These are phyloP conservation scores for Acanthamoeba triangularis DNA, from an alignment of 208 protist species.

Conservation along the genomic window DNA sequence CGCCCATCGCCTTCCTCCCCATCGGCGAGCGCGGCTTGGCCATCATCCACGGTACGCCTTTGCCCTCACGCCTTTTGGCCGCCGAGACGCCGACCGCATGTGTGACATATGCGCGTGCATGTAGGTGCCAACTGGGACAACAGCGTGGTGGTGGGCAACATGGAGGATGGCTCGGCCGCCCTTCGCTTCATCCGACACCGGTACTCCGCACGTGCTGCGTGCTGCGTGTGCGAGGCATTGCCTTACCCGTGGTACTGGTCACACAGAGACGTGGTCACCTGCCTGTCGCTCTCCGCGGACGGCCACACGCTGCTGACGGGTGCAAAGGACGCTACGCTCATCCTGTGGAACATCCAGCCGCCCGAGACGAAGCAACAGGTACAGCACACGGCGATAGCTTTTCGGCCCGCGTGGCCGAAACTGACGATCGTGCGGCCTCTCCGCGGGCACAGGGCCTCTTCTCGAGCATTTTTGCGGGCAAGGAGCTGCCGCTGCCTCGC, in stretches of 20 bases:
- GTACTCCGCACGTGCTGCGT: not conserved
- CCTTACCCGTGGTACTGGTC: not conserved
- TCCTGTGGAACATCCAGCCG: conserved; percentile 39
- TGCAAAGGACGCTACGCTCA: conserved; percentile 21
- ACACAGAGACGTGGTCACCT: conserved; percentile 52
- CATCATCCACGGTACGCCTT: conserved; percentile 24
- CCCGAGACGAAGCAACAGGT: conserved; percentile 42
- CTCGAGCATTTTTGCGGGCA: conserved; percentile 61
- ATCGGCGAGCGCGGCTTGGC: conserved; percentile 38
- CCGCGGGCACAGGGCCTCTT: not conserved
- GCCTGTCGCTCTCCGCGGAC: conserved; percentile 6
- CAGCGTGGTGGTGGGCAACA: conserved; percentile 49
- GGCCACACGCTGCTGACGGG: conserved; percentile 22
- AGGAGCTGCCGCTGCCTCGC: conserved; percentile 19
- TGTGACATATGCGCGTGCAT: not conserved
- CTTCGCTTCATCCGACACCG: conserved; percentile 62
- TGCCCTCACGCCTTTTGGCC: no score
- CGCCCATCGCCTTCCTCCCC: conserved; percentile 53
- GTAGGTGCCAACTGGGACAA: conserved; percentile 65
- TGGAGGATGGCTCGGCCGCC: conserved; percentile 38
- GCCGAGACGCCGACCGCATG: not conserved
- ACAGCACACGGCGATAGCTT: not conserved
- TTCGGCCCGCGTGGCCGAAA: not conserved
- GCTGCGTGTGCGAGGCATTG: not conserved
- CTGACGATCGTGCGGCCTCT: not conserved